Evolutionary conservation across 2,329 filamentous ascomycete genomes (phyloP).

Genomic region (Podosphaera leucotricha): DNA sequence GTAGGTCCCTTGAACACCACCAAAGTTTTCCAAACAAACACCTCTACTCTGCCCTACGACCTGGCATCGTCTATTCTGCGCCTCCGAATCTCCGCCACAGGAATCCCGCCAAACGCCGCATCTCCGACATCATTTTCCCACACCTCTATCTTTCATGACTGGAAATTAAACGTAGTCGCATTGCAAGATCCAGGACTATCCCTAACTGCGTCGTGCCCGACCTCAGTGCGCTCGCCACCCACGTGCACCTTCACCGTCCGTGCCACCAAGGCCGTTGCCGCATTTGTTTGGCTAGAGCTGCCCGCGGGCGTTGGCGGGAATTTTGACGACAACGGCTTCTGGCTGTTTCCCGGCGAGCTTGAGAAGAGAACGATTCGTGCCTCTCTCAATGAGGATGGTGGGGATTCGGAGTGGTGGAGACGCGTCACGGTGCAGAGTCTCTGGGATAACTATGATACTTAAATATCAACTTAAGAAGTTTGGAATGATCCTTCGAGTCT

Average conservation of each 20-base stretch:
- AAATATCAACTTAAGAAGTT: not conserved
- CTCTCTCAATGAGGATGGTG: slow-evolving; percentile 4
- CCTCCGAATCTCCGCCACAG: slow-evolving; percentile 7
- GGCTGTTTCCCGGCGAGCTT: slow-evolving; percentile 4
- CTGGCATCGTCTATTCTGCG: slow-evolving; percentile 6
- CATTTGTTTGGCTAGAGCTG: slow-evolving; percentile 10
- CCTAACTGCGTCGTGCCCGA: slow-evolving; percentile 1
- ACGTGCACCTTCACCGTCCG: slow-evolving; percentile 5
- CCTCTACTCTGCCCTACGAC: slow-evolving; percentile 2
- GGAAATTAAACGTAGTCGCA: not conserved
- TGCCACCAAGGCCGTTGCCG: slow-evolving; percentile 6
- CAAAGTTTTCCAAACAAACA: slow-evolving; percentile 3
- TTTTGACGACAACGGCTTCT: slow-evolving; percentile 8
- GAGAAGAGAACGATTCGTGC: slow-evolving; percentile 4
- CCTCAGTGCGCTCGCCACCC: not conserved
- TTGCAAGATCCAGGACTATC: slow-evolving; percentile 4
- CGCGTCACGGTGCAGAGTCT: slow-evolving; percentile 7
- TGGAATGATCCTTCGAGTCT: not conserved
- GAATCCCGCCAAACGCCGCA: slow-evolving; percentile 5
- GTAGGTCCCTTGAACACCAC: slow-evolving; percentile 10
- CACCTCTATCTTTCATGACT: slow-evolving; percentile 6
- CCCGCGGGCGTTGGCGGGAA: slow-evolving; percentile 6
- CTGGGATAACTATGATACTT: slow-evolving; percentile 7
- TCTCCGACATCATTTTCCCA: slow-evolving; percentile 4
- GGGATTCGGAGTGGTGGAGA: slow-evolving; percentile 4